Base-by-base conservation (phyloP, 306 rosid species). In the Lathyrus sativus region DNA sequence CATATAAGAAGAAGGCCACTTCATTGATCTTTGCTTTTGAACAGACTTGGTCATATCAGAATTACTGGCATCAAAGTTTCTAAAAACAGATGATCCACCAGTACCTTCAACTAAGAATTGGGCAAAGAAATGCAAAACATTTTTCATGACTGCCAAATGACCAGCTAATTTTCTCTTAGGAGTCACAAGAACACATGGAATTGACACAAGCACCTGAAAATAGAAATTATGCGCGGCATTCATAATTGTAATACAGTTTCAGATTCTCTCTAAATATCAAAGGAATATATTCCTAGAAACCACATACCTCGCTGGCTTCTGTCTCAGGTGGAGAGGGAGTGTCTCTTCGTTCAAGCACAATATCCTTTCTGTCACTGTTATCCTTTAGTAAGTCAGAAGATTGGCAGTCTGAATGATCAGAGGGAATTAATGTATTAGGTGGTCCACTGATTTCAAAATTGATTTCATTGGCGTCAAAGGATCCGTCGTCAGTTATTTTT, bases 81-180 rank as follows among this genome's bases (percentile, higher is more conserved):
- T 86, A 75, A 93, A 93, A 69, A 87, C 89, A 38, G 97, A 88
- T 70, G 95, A 87, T 66, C 98, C 97, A 26, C 95, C 97, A 68
- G 91, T 90, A 70, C 98, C 97, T 79, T 93, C 97, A 64, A 93
- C 98, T 85, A 88, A 58, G 75, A 88, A 86, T 67, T 88, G 91
- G 55, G 96, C 93, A 73, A 81, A 93, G 69, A 93, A 93, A 85
- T 88, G 98, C 91, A 93, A 74, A 69, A 82, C 89, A 73, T 85
- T 84, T 78, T 93, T 93, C 97, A 80, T 90, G 79, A 93, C 90
- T 24, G 95, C 97, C 84, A 93, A 85, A 76, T 84, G 85, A 73
- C 97, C 98, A 28, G 90, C 96, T 78, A 90, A 79, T 86, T 93
- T 93, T 81, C 96, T 88, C 86, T 90, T 93, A 6, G 91, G 80